Base-by-base conservation (phyloP, 805 yeast genomes). In the Monosporozyma yasuniensis region DNA sequence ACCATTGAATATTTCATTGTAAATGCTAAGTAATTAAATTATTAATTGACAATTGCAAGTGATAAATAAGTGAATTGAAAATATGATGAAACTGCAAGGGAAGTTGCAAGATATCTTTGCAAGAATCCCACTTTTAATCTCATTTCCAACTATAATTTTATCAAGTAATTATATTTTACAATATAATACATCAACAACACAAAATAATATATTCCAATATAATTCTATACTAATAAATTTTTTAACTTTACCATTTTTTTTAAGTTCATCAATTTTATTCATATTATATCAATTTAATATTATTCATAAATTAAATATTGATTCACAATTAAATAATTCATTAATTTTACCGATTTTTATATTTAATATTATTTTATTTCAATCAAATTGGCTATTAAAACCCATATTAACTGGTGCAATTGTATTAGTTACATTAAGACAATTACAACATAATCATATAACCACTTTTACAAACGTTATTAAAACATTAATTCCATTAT, bases 141-240 rank as follows among this genome's bases (percentile, higher is more conserved):
- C 67, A 30, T 62, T 58, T 50, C 68, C 70, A 23, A 63, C 69
- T 7, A 55, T 66, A 25, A 54, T 66, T 10, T 50, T 66, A 35
- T 60, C 69, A 28, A 56, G 61, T 50, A 57, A 54, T 45, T 48
- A 63, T 35, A 56, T 65, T 19, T 47, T 63, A 38, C 56, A n/a
- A 3, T 25, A 34, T 25, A 9, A 27, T 19, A 25, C n/a, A n/a
- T n/a, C n/a, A n/a, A n/a, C n/a, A n/a, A n/a, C n/a, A n/a, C n/a
- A n/a, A n/a, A n/a, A 35, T 35, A 35, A 35, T 35, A 35, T 35
- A 35, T 35, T 35, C 22, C 12, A 16, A 3, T 35, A 9, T 9
- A 35, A 35, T 35, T 35, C 39, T 2, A 16, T 35, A 7, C 39
- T 35, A 7, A 3, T 35, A 35, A 35, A 35, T 10, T 2, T 8